Evolutionary conservation across 768 basidiomycete genomes (phyloP).

Genomic region (Lactifluus echinatus): DNA sequence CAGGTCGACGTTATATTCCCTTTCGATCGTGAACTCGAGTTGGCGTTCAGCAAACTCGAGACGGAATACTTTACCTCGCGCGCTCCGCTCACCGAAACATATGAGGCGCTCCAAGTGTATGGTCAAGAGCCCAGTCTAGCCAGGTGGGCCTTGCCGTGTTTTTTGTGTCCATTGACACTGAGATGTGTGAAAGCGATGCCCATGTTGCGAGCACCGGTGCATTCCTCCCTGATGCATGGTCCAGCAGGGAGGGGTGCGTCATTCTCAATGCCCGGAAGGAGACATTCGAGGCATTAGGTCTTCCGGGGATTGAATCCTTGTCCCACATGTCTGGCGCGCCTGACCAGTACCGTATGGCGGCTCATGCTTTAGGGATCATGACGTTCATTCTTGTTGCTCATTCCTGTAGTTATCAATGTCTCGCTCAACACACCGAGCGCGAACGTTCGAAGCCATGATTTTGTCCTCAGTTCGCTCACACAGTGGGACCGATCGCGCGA

Average conservation of each 20-base stretch:
- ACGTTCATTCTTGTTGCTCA: conserved; percentile 20
- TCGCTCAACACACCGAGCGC: background rate
- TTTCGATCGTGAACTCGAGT: conserved; percentile 32
- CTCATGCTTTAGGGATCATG: conserved; percentile 32
- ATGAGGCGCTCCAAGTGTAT: conserved; percentile 28
- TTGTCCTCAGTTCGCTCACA: conserved; percentile 6
- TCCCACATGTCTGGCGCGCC: conserved; percentile 38
- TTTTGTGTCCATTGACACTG: background rate
- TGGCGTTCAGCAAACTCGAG: conserved; percentile 33
- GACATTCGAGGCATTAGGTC: conserved; percentile 52
- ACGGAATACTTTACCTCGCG: conserved; percentile 39
- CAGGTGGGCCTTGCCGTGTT: conserved; percentile 4
- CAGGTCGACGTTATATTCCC: conserved; percentile 62
- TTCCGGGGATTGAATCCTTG: conserved; percentile 47
- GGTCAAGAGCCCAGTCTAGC: conserved; percentile 23
- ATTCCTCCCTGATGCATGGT: conserved; percentile 47
- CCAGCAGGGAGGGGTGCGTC: conserved; percentile 50
- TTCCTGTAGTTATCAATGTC: background rate
- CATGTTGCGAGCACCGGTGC: conserved; percentile 25
- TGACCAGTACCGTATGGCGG: conserved; percentile 28
- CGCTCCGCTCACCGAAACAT: conserved; percentile 37
- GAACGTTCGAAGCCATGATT: conserved; percentile 12
- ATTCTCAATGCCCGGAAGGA: conserved; percentile 47
- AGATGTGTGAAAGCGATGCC: background rate
- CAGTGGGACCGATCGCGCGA: conserved; percentile 15